Base-by-base conservation (phyloP, 2,329 filamentous ascomycete genomes). In the Talaromyces funiculosus region DNA sequence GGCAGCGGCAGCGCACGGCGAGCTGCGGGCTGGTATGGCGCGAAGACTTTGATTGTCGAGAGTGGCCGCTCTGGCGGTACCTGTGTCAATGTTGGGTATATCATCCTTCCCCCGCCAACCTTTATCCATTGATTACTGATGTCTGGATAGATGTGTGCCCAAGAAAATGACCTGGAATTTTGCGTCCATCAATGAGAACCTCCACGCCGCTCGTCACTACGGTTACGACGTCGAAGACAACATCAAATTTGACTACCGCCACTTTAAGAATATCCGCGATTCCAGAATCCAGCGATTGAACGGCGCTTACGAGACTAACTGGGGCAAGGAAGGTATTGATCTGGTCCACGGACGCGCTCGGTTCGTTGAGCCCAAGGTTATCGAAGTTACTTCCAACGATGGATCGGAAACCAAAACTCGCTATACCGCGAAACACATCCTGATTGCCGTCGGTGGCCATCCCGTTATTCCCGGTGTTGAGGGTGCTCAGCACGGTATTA, bases 151-250 rank as follows among this genome's bases (percentile, higher is more conserved):
- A 60, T 82, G 79, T 63, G 77, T 81, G 6, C 80, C 80, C 29
- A 82, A 82, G 69, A 82, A 81, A 63, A 80, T 81, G 73, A 81
- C 79, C 49, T 81, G 77, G 78, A 81, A 81, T 67, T 79, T 80
- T 61, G 77, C 79, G 4, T 77, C 77, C 29, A 74, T 82, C 62
- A 75, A 76, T 53, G 80, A 81, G 67, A 73, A 72, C n/a, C 67
- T 82, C 8, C 73, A 78, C 43, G 69, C 75, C 8, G 78, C 73
- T 59, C 73, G 73, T 60, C 69, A 78, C 66, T 82, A 82, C 68
- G 79, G 79, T 51, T 82, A 79, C 64, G 73, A 75, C 20, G 75
- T 80, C 37, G 76, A 77, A 8, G 66, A 75, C 16, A 69, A 77
- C 38, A 68, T 78, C 38, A 70, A 72, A 4, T 73, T 77, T 59